Evolutionary conservation across 2,329 filamentous ascomycete genomes (phyloP).

Genomic region (Fonsecaea monophora): DNA sequence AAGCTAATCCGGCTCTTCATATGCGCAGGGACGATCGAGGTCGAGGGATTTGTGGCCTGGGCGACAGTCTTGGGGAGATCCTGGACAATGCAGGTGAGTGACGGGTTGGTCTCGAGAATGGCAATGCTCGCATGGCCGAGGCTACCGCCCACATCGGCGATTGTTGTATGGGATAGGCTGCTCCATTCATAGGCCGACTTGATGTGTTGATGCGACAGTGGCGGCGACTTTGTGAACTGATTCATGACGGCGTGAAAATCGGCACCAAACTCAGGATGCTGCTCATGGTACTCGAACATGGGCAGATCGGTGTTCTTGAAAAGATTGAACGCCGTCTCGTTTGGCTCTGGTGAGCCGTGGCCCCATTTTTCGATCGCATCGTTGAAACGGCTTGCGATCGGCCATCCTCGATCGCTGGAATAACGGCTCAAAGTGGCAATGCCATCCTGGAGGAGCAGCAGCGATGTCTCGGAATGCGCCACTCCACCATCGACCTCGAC

Average conservation of each 20-base stretch:
- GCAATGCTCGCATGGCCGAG: conserved; percentile 32
- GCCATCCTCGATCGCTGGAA: conserved; percentile 20
- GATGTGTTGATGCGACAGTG: conserved; percentile 20
- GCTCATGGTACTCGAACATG: conserved; percentile 46
- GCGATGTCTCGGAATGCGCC: conserved; percentile 19
- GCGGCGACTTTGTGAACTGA: conserved; percentile 23
- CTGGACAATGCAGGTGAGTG: conserved; percentile 38
- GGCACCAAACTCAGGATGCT: conserved; percentile 26
- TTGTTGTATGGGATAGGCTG: conserved; percentile 7
- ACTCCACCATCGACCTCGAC: conserved; percentile 20
- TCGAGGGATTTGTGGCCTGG: conserved; percentile 14
- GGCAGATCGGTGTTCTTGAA: conserved; percentile 41
- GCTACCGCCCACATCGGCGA: conserved; percentile 29
- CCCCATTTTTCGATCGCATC: conserved; percentile 41
- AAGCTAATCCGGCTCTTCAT: conserved; percentile 44
- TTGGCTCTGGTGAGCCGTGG: conserved; percentile 30
- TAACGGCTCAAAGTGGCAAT: conserved; percentile 22
- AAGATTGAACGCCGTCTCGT: conserved; percentile 43
- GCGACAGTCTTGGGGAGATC: conserved; percentile 25
- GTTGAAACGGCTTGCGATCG: conserved; percentile 37
- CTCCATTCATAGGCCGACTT: conserved; percentile 18
- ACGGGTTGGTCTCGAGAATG: conserved; percentile 43
- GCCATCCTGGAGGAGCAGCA: conserved; percentile 14
- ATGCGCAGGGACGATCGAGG: conserved; percentile 18
- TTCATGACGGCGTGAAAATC: conserved; percentile 26